These are phyloP conservation scores for Paratinospora sagittata DNA, from an alignment of 164 flowering plant species.

Conservation along the genomic window DNA sequence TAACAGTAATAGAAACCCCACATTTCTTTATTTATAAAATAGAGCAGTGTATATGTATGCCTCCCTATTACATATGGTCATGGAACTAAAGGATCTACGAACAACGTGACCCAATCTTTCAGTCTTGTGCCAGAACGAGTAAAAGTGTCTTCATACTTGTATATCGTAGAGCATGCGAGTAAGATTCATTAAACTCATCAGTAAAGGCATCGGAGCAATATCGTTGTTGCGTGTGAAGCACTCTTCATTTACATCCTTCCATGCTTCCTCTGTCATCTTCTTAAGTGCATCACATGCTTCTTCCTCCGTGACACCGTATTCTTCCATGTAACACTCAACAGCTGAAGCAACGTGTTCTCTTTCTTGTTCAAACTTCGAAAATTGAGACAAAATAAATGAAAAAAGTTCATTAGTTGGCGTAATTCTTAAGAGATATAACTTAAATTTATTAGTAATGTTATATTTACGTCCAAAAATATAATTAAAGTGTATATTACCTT, in stretches of 20 bases:
- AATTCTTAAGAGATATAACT: too few species aligned
- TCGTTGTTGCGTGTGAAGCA: not conserved
- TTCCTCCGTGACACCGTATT: not conserved
- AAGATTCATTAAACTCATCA: not conserved
- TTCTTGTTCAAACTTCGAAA: not conserved
- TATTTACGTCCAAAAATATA: too few species aligned
- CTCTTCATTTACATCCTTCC: slow-evolving; percentile 8
- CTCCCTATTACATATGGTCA: too few species aligned
- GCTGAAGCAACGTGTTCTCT: slow-evolving; percentile 6
- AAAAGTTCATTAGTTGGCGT: too few species aligned
- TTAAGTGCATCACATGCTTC: not conserved
- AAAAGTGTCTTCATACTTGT: slow-evolving; percentile 1
- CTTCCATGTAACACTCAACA: slow-evolving; percentile 10
- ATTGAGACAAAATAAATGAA: not conserved
- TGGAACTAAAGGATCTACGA: slow-evolving; percentile 1
- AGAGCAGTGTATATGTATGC: too few species aligned
- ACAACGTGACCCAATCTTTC: not conserved
- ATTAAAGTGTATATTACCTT: too few species aligned
- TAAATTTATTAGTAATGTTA: too few species aligned
- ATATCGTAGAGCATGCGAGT: not conserved
- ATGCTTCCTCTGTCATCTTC: not conserved
- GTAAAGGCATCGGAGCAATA: not conserved
- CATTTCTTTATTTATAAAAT: too few species aligned
- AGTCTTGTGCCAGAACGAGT: not conserved
- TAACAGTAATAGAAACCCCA: too few species aligned